Percentiles rank a stretch among this genome's conserved stretches.
Conservation (phyloP, 2,329 filamentous ascomycete species). For the Xylogone sp. region DNA sequence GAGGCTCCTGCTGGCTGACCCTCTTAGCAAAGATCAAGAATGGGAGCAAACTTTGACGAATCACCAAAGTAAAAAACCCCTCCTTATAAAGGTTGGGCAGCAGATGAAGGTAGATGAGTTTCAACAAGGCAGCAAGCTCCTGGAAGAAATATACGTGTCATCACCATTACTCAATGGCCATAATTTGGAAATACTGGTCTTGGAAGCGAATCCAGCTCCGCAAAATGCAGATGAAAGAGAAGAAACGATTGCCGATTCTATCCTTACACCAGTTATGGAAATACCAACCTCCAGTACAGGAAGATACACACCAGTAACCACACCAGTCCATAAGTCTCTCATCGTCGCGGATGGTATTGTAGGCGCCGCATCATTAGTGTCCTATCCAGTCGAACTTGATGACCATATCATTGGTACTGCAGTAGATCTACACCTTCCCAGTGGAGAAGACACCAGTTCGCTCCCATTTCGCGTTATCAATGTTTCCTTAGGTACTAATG, state of each 20-base stretch:
- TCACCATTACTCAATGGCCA: constrained; percentile 57
- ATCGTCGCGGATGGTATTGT: constrained; percentile 70
- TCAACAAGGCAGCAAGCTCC: constrained; percentile 41
- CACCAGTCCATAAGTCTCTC: constrained; percentile 80
- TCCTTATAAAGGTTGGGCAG: constrained; percentile 57
- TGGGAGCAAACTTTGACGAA: constrained; percentile 62
- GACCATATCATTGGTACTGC: constrained; percentile 46
- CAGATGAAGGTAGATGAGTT: constrained; percentile 22
- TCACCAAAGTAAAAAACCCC: constrained; percentile 43
- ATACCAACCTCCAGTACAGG: constrained; percentile 63
- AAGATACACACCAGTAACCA: constrained; percentile 63
- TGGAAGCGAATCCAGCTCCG: constrained; percentile 46
- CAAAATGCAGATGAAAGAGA: constrained; percentile 40
- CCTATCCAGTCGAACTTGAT: constrained; percentile 32
- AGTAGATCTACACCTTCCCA: constrained; percentile 48
- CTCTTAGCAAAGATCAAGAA: constrained; percentile 54
- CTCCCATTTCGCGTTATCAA: constrained; percentile 58
- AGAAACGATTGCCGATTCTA: constrained; percentile 54
- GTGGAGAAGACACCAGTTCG: constrained; percentile 25
- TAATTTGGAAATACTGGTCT: constrained; percentile 61
- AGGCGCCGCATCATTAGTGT: constrained; percentile 55
- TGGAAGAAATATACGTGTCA: constrained; percentile 57
- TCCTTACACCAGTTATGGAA: constrained; percentile 73
- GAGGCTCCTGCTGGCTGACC: constrained; percentile 67
- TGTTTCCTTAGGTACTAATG: constrained; percentile 55